Percentiles rank a stretch among this genome's conserved stretches.
Evolutionary conservation across 75 land plant species (phyloP).

Genomic region (Sequoia sempervirens): DNA sequence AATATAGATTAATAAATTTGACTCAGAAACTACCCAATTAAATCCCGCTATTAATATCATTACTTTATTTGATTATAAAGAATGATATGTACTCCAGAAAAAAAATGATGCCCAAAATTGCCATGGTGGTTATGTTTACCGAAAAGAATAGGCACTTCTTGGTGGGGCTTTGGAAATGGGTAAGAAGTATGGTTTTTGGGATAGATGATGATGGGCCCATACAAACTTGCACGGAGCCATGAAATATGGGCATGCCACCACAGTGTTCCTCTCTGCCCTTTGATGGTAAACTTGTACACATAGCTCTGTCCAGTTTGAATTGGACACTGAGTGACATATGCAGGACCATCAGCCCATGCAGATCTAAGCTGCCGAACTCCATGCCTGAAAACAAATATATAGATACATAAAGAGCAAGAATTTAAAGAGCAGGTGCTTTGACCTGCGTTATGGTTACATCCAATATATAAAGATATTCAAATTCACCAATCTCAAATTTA

Average conservation of each 20-base stretch:
- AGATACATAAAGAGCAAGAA: too few species aligned
- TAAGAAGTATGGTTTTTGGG: conserved; percentile 4
- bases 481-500: too few species aligned
- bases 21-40: too few species aligned
- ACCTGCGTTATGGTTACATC: too few species aligned
- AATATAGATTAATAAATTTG: too few species aligned
- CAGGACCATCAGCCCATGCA: conserved; percentile 17
- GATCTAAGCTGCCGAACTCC: conserved; percentile 14
- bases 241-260: conserved; percentile 23
- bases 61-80: too few species aligned
- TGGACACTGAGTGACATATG: conserved; percentile 18
- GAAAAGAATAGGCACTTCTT: conserved; percentile 17
- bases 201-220: conserved; percentile 11
- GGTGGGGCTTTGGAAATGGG: conserved; percentile 13
- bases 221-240: conserved; percentile 12
- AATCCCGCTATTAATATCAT: too few species aligned
- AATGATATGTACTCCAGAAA: too few species aligned
- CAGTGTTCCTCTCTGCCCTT: conserved; percentile 7
- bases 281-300: conserved; percentile 10
- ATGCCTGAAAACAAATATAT: conserved; percentile 5
- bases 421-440: too few species aligned
- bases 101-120: neutral
- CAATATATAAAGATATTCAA: too few species aligned
- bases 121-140: too few species aligned
- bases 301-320: conserved; percentile 12